Evolutionary conservation across 805 yeast genomes (phyloP), one percentile per base, ranked within the genome.

Genomic region (Candida pseudofarinosa): DNA sequence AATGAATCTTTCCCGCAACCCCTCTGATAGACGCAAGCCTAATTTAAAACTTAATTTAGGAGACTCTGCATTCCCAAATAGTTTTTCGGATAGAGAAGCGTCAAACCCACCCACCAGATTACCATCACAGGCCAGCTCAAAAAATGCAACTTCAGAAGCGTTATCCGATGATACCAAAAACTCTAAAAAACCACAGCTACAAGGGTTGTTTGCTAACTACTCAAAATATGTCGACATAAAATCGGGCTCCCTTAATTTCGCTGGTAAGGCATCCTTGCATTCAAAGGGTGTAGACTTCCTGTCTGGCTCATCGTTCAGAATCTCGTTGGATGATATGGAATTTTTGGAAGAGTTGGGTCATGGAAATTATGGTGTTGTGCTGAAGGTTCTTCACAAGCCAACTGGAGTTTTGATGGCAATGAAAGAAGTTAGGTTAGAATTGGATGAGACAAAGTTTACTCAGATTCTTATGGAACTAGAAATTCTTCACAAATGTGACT

Each of bases 381-480:
- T 90, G 17, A 90, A 89, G 63, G 99, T 91, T 2, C 67, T 88
- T 35, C 97, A 93, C 63, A 88, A 83, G 56, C 98, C 98, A 10
- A 89, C 96, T 0, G 86, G 88, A 16, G 85, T 91, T 15, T 66
- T 81, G 15, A 89, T 93, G 97, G 98, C 98, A 1, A 88, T 93
- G 95, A 93, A 93, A 63, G 98, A 93, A 62, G 96, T 93, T 36
- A 73, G 97, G 41, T 69, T 93, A 37, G 98, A 91, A 60, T 73
- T 93, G 46, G 98, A 93, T 58, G 97, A 91, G 55, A 76, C 87
- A n/a, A 89, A 89, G 59, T 87, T 93, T 61, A 77, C 91, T 47
- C 98, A 93, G 58, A 93, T 93, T 50, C 70, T 93, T 54, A 93
- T 93, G 98, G 99, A 93, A 62, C 71, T 93, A 47, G 98, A 93